Evolutionary conservation across 306 rosid species (phyloP).

Genomic region (Inga laurina): DNA sequence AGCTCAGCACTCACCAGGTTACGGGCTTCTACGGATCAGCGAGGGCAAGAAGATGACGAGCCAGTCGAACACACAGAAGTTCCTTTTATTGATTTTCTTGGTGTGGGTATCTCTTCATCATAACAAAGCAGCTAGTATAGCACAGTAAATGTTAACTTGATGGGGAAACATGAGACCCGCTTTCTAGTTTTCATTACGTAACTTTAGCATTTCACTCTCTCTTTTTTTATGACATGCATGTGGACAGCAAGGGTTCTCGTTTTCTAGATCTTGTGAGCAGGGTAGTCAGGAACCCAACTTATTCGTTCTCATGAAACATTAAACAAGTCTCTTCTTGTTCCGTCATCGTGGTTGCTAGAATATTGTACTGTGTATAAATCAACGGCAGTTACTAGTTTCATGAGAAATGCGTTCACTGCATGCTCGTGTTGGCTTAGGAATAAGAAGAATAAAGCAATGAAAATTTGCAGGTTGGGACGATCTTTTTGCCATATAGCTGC

Average conservation of each 20-base stretch:
- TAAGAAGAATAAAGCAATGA: neutral
- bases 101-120: slow-evolving; percentile 53
- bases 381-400: neutral
- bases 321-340: neutral
- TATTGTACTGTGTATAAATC: neutral
- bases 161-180: neutral
- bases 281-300: neutral
- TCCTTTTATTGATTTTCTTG: slow-evolving; percentile 66
- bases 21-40: slow-evolving; percentile 18
- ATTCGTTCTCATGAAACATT: neutral
- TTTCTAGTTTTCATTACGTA: neutral
- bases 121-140: neutral
- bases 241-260: slow-evolving; percentile 4
- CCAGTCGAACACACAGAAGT: slow-evolving; percentile 34
- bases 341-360: neutral
- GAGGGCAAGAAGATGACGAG: slow-evolving; percentile 20
- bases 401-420: neutral
- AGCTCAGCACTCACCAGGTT: slow-evolving; percentile 22
- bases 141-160: slow-evolving; percentile 18
- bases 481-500: neutral
- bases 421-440: neutral
- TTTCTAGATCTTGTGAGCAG: neutral
- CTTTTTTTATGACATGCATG: neutral
- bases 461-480: neutral
- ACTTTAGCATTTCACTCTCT: neutral